Percentiles rank a stretch among this genome's conserved stretches.
Conservation (phyloP, 352 stramenopile species). For the Lagenidium giganteum region DNA sequence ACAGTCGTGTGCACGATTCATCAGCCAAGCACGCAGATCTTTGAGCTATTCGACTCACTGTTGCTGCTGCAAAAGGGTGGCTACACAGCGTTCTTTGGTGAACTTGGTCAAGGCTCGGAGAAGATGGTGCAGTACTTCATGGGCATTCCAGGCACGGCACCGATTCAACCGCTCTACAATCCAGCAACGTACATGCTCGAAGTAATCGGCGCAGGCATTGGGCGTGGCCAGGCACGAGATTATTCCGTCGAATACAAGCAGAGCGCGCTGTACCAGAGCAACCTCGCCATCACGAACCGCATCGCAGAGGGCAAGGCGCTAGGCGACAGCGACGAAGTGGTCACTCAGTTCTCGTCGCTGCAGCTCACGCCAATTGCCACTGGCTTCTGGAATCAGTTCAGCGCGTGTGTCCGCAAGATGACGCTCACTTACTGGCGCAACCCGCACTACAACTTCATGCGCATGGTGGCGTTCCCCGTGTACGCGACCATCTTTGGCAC, state of each 20-base stretch:
- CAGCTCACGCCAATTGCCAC: slow-evolving; percentile 42
- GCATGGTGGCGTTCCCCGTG: slow-evolving; percentile 39
- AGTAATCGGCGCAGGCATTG: slow-evolving; percentile 68
- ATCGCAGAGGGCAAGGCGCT: slow-evolving; percentile 2
- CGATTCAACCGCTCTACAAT: slow-evolving; percentile 80
- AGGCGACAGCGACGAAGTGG: slow-evolving; percentile 6
- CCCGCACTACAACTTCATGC: slow-evolving; percentile 48
- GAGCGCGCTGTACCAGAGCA: slow-evolving; percentile 22
- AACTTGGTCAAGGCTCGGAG: slow-evolving; percentile 73
- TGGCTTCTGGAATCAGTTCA: slow-evolving; percentile 31
- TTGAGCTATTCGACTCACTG: slow-evolving; percentile 89
- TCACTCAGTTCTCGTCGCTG: slow-evolving; percentile 36
- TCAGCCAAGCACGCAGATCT: slow-evolving; percentile 80
- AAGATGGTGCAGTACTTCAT: slow-evolving; percentile 89
- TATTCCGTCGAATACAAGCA: slow-evolving; percentile 49
- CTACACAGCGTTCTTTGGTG: slow-evolving; percentile 78
- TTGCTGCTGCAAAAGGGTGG: slow-evolving; percentile 73
- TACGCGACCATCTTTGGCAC: slow-evolving; percentile 51
- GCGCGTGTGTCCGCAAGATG: slow-evolving; percentile 25
- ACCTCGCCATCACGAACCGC: slow-evolving; percentile 22
- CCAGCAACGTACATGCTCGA: slow-evolving; percentile 89
- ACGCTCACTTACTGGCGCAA: slow-evolving; percentile 48
- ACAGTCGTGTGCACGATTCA: slow-evolving; percentile 75
- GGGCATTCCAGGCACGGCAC: slow-evolving; percentile 57
- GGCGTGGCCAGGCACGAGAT: slow-evolving; percentile 39